Evolutionary conservation across 1,284 basidiomycete genomes (phyloP).

Genomic region (Microstroma glucosiphilum): DNA sequence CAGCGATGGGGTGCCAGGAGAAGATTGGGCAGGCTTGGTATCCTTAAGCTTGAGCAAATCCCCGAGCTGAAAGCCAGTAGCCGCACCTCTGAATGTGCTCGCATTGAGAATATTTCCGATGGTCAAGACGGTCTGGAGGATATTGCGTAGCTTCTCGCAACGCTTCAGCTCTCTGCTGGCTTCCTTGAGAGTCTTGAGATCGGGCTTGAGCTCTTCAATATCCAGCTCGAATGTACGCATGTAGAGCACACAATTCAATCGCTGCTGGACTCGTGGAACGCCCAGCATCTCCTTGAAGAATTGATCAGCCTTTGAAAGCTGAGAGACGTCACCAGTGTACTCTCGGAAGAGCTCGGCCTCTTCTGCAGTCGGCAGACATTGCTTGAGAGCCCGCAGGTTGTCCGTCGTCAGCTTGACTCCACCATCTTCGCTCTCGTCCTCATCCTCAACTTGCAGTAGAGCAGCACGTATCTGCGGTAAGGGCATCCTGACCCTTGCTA

Average conservation of each 20-base stretch:
- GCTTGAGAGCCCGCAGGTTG: constrained; percentile 31
- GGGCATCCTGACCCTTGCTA: constrained; percentile 36
- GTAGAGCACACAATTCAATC: constrained; percentile 75
- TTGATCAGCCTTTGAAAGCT: constrained; percentile 64
- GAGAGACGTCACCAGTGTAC: constrained; percentile 28
- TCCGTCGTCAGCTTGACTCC: constrained; percentile 28
- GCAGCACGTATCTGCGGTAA: constrained; percentile 33
- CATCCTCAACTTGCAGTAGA: constrained; percentile 27
- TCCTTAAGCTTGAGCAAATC: constrained; percentile 77
- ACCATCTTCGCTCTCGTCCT: no score
- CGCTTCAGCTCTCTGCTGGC: constrained; percentile 69
- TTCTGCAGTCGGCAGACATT: constrained; percentile 34
- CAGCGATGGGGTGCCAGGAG: constrained; percentile 69
- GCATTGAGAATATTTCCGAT: constrained; percentile 78
- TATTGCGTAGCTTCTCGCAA: constrained; percentile 64
- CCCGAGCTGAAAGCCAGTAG: constrained; percentile 73
- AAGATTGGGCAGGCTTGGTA: constrained; percentile 67
- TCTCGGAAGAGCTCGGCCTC: constrained; percentile 39
- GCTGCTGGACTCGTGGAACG: constrained; percentile 67
- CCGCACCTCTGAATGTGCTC: constrained; percentile 73
- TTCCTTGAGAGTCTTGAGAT: constrained; percentile 67
- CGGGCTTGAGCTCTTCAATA: constrained; percentile 74
- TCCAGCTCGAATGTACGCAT: constrained; percentile 72
- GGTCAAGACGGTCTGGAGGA: constrained; percentile 61
- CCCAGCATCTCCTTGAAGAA: constrained; percentile 74